Percentiles rank a stretch among this genome's conserved stretches.
Evolutionary conservation across 2,329 filamentous ascomycete genomes (phyloP).

Genomic region (Chalaropsis ovoidea): DNA sequence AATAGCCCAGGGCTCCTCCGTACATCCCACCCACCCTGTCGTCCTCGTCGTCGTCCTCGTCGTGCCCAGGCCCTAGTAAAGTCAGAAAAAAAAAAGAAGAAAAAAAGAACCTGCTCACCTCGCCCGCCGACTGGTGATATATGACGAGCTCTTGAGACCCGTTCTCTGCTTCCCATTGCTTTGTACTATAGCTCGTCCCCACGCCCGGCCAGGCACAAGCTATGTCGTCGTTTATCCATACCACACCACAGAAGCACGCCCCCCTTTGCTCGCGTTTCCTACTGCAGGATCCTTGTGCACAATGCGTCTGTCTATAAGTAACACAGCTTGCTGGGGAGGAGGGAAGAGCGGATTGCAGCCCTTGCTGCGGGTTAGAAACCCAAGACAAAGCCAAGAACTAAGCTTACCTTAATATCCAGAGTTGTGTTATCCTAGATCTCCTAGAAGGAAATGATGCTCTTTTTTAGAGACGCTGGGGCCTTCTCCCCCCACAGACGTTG

Average conservation of each 20-base stretch:
- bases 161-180: too few species aligned
- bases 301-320: neutral
- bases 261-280: neutral
- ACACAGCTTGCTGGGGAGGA: neutral
- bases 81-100: too few species aligned
- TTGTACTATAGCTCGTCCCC: too few species aligned
- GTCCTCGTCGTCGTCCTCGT: too few species aligned
- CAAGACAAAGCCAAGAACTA: neutral
- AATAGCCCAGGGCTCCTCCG: conserved; percentile 5
- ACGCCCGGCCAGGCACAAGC: too few species aligned
- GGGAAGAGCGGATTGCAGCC: neutral
- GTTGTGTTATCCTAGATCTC: neutral
- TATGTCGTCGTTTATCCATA: too few species aligned
- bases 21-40: neutral
- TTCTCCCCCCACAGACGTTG: neutral
- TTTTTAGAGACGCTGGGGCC: neutral
- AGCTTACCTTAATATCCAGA: neutral
- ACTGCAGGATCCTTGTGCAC: neutral
- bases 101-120: too few species aligned
- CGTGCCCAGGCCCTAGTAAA: too few species aligned
- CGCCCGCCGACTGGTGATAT: too few species aligned
- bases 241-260: too few species aligned
- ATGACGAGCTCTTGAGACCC: too few species aligned
- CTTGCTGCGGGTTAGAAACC: neutral
- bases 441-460: neutral